Base-by-base conservation (phyloP, 163 green algal species). In the Chlamydomonas reinhardtii region DNA sequence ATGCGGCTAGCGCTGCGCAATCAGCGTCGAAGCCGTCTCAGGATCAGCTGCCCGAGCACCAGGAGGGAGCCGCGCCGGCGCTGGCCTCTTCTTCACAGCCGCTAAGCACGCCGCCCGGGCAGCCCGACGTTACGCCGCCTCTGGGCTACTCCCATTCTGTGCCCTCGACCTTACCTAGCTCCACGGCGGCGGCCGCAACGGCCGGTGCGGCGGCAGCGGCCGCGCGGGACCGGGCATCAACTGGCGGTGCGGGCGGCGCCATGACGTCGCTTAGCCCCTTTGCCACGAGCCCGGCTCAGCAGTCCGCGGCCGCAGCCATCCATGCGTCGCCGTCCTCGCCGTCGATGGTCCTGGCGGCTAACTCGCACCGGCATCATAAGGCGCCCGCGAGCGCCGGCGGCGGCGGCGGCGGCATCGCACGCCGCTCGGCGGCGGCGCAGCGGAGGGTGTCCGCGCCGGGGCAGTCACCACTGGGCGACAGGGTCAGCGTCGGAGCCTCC, bases 211-310 rank as follows among this genome's bases (percentile, higher is more conserved):
- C 29, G 14, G n/a, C 8, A 22, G 37, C 76, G 39, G 29, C 12
- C 2, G 70, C 64, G 5, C 29, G 14, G 27, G 29, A 25, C 8
- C 59, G 59, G 27, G 27, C 39, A 0, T 16, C 35, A 14, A 84
- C 15, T 43, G 34, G 65, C 68, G 39, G 79, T 32, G 48, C 48
- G 48, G 32, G 52, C 34, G 32, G 68, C 48, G 37, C 52, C 48
- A 85, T 85, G 79, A 85, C 79, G 22, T 32, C 43, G 0, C 52
- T 85, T 25, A 85, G 79, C 35, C 65, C 79, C 15, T 85, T 85
- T 24, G 79, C 79, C 9, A 34, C 32, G 34, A 48, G 68, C 34
- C 52, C 79, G 9, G 79, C 79, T 5, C 77, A 85, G 48, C 27
- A 66, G 19, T 65, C 65, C 4, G 39, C 76, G 17, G 76, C 59